Base-by-base conservation (phyloP, 2,329 filamentous ascomycete genomes). In the Exophiala spinifera region DNA sequence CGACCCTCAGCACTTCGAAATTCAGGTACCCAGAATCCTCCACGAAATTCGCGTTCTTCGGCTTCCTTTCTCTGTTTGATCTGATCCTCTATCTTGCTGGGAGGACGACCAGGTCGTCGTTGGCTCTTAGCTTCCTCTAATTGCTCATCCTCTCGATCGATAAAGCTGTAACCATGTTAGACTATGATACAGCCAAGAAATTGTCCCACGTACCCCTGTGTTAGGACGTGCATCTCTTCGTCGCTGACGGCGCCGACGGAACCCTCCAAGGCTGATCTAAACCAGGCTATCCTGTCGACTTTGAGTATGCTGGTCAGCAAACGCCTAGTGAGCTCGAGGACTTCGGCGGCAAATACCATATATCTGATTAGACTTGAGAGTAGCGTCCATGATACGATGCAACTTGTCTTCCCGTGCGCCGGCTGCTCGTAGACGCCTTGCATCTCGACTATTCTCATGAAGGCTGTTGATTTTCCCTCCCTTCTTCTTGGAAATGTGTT, bases 401-500 rank as follows among this genome's bases (percentile, higher is more conserved):
- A 99, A 79, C 68, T 89, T 89, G 65, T 94, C 86, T 66, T 96
- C 91, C 71, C 94, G 81, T 60, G 86, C 81, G 58, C 83, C 82
- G 17, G 94, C 94, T 65, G 85, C 82, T 69, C 90, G 87, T 60
- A 97, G 76, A 48, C 89, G 83, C 66, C 87, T 83, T 3, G 91
- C 88, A 76, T 97, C 89, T 62, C 94, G 81, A 57, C 91, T 96
- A 69, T 90, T 90, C 71, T 91, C 87, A 67, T 97, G 92, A 19
- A 97, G 79, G 11, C 86, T 80, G 25, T 86, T 85, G 44, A 89
- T 80, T 36, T 84, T 83, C 17, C 84, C 84, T 61, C 84, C 83
- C 62, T 87, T 84, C 80, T 96, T 96, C 76, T 95, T 96, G 31
- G 84, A 77, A 61, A 97, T 92, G 61, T 90, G 84, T 75, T 97